Base-by-base conservation (phyloP, 2,329 filamentous ascomycete species). In the Rasamsonia emersonii region DNA sequence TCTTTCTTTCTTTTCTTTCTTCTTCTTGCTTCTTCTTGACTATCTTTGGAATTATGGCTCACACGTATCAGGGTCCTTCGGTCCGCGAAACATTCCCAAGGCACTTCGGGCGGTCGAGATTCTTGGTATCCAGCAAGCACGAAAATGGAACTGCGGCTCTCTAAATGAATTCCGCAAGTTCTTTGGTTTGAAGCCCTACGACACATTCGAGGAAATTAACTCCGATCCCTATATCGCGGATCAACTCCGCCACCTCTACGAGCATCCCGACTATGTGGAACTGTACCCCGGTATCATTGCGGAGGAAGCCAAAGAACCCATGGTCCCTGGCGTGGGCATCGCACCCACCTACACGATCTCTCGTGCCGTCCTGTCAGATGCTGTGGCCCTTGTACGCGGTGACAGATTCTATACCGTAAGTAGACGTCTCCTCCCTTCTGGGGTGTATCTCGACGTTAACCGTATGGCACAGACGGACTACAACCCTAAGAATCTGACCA, bases 51-150 rank as follows among this genome's bases (percentile, higher is more conserved):
- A 19, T 9, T 33, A 27, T 13, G 8, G 19, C 33, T 38, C 13
- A 28, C 14, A n/a, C n/a, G n/a, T 10, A 9, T 13, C 23, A 41
- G 75, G 77, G 10, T 71, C 73, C 0, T 86, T 84, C 42, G 80
- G 81, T 0, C 75, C 75, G 0, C 75, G 75, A 8, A 82, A 83
- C 38, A 79, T 89, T 0, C 85, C 85, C 0, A 66, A 73, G 7
- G 71, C 78, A 11, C 75, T 91, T 70, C 75, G 77, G 40, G 73
- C 77, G 1, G 72, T 91, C 15, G 85, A 91, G 55, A 81, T 88
- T 24, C 62, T 89, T 3, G 84, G 83, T 18, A 89, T 91, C 32
- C 67, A 83, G 24, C 82, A 86, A 39, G 79, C 80, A 4, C 70
- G 85, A 17, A 71, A 74, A 39, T 91, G 85, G 84, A 49, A 54